These are phyloP conservation scores for Coix lacrymajobi DNA, from an alignment of 176 grass and related monocot genomes.

Conservation along the genomic window DNA sequence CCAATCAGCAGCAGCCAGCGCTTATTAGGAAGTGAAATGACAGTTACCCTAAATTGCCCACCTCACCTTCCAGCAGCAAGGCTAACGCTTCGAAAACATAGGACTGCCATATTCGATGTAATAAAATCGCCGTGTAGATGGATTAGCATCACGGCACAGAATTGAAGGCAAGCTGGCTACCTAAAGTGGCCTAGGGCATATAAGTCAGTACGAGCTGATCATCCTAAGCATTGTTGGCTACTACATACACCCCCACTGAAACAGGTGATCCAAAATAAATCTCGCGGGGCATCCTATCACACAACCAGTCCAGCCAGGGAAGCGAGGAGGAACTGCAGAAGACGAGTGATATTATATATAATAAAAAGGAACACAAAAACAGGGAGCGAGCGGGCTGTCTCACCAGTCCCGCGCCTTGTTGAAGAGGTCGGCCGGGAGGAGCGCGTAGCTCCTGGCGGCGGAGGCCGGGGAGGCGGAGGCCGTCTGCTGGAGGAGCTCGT, in stretches of 20 bases:
- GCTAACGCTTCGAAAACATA: background rate
- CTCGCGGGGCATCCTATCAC: background rate
- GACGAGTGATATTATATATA: background rate
- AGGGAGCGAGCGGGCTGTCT: background rate
- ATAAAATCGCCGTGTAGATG: background rate
- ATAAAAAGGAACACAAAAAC: background rate
- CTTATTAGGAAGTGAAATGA: background rate
- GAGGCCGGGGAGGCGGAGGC: background rate
- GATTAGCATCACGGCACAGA: background rate
- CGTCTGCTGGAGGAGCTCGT: conserved; percentile 16
- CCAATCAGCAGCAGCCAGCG: background rate
- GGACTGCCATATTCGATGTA: background rate
- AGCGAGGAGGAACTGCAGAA: background rate
- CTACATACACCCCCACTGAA: background rate
- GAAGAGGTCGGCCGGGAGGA: conserved; percentile 56
- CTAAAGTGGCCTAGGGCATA: background rate
- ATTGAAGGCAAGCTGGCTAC: background rate
- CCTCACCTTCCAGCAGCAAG: background rate
- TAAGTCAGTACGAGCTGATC: background rate
- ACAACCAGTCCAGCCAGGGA: background rate
- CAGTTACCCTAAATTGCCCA: background rate
- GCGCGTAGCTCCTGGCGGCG: conserved; percentile 49
- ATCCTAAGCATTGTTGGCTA: too few relatives aligned
- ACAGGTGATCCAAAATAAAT: background rate
- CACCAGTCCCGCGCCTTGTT: conserved; percentile 48